Base-by-base conservation (phyloP, 495 filamentous ascomycete species). In the Beverwykella pulmonaria region DNA sequence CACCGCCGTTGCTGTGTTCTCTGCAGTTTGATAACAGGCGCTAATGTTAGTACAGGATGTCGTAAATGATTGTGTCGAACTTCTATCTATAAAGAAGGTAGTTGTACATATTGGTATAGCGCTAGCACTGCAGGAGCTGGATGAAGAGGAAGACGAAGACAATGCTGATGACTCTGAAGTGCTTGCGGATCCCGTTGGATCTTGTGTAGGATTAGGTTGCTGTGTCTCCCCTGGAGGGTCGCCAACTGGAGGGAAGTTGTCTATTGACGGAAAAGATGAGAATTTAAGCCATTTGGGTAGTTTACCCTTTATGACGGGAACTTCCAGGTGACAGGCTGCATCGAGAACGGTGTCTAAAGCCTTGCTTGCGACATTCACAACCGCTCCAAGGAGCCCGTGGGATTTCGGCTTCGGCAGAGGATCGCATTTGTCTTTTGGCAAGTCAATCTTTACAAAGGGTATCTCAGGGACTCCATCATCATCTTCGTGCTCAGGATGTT, bases 401-500 rank as follows among this genome's bases (percentile, higher is more conserved):
- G 20, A 6, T 19, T 25, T 46, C 7, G 56, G 56, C 56, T 59
- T 59, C 10, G 56, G 56, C 22, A 59, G 19, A n/a, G 39, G 56
- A 48, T 59, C 34, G 41, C 57, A 60, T 32, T 60, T 60, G 41
- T 60, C 57, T 41, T 26, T 29, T 5, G 57, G 57, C 7, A 60
- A 23, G 3, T 60, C 41, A 22, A 60, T 48, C 41, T 60, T 60
- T n/a, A 60, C 57, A 23, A 60, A 60, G 5, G 46, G 57, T 17
- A 60, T 36, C 7, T 49, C 46, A 2, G 57, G 57, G 6, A 60
- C 15, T 14, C 36, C 36, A 41, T 25, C 30, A 22, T 60, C 41
- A 30, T 54, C 50, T 54, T 26, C 50, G 25, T 30, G 5, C 15
- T 4, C 50, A 54, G 50, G 50, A 54, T 25, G 23, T 23, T 48